These are phyloP conservation scores for Senna siamea DNA, from an alignment of 306 rosid genomes.

Conservation along the genomic window DNA sequence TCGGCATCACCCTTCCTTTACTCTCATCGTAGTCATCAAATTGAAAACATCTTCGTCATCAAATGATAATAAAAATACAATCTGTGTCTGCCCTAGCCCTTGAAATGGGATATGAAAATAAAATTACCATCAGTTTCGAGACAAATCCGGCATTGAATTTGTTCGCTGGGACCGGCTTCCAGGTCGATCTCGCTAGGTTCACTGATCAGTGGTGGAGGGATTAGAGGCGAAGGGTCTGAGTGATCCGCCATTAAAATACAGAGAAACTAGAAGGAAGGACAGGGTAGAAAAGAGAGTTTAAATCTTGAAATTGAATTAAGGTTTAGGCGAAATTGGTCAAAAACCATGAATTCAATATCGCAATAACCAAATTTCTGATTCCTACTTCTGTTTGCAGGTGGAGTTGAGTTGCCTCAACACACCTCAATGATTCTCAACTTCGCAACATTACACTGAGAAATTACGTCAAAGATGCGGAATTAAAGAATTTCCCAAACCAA, in stretches of 20 bases:
- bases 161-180: conserved; percentile 95
- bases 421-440: conserved; percentile 10
- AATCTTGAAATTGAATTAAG: neutral
- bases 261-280: neutral
- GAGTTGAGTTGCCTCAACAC: conserved; percentile 11
- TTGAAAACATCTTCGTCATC: neutral
- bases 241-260: conserved; percentile 71
- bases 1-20: neutral
- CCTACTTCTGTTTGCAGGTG: neutral
- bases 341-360: conserved; percentile 29
- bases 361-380: conserved; percentile 32
- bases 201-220: conserved; percentile 64
- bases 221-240: conserved; percentile 75
- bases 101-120: conserved; percentile 25
- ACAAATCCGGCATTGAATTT: conserved; percentile 98
- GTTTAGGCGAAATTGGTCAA: conserved; percentile 2
- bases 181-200: conserved; percentile 86
- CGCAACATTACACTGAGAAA: neutral
- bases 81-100: conserved; percentile 24
- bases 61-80: neutral
- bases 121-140: conserved; percentile 91
- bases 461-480: neutral
- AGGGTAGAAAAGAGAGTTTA: conserved; percentile 10
- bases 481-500: conserved; percentile 24
- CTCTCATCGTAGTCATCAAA: conserved; percentile 4